Conservation (phyloP, 768 basidiomycete species). For the Tulasnella sp. region DNA sequence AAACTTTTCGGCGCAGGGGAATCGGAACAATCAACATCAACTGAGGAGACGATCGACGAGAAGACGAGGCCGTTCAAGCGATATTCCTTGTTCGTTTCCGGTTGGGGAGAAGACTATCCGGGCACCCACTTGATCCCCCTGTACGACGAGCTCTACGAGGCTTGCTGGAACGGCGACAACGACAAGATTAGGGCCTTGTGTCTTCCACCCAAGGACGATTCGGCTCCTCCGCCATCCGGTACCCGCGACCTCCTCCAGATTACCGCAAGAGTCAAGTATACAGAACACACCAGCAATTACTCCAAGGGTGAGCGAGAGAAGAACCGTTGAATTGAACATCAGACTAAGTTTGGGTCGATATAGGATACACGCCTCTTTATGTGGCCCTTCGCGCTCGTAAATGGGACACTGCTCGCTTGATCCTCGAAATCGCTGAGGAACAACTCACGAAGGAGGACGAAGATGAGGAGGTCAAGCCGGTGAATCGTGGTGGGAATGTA, state of each 20-base stretch:
- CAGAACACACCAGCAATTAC: constrained; percentile 30
- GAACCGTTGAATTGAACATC: too few species aligned
- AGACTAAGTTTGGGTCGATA: not conserved
- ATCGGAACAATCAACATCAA: constrained; percentile 31
- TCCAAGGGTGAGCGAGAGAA: not conserved
- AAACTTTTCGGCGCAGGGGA: constrained; percentile 18
- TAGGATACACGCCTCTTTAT: constrained; percentile 42
- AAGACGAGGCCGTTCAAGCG: not conserved
- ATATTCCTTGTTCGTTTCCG: not conserved
- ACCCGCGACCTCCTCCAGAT: constrained; percentile 8
- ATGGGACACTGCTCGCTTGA: constrained; percentile 55
- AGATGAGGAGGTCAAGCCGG: constrained; percentile 26
- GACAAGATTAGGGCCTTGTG: constrained; percentile 51
- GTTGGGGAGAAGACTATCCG: not conserved
- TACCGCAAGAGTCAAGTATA: constrained; percentile 6
- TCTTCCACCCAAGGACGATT: constrained; percentile 41
- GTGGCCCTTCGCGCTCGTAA: constrained; percentile 49
- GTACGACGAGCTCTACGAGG: constrained; percentile 57
- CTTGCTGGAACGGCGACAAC: constrained; percentile 52
- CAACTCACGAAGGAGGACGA: constrained; percentile 44
- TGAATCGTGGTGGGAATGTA: not conserved
- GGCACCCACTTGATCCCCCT: constrained; percentile 37
- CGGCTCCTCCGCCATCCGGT: constrained; percentile 4
- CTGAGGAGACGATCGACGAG: not conserved
- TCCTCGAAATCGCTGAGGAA: constrained; percentile 53